Percentiles rank a stretch among this genome's conserved stretches.
Conservation (phyloP, 768 basidiomycete species). For the Hygrophorus russula region DNA sequence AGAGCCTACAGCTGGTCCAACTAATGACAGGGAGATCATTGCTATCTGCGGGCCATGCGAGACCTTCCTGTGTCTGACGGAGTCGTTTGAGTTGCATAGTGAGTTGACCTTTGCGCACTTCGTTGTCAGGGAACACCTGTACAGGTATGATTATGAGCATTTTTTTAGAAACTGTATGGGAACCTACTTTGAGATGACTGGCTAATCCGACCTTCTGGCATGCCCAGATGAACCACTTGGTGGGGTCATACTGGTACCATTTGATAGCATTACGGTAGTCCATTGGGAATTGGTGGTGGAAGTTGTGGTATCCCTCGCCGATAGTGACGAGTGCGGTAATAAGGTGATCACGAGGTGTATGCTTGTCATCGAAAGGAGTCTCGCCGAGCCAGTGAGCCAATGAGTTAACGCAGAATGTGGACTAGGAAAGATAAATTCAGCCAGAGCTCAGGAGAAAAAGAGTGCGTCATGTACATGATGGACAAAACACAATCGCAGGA, state of each 20-base stretch:
- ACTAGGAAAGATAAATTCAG: slow-evolving; percentile 70
- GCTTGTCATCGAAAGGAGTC: slow-evolving; percentile 71
- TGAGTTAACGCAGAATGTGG: slow-evolving; percentile 95
- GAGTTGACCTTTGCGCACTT: slow-evolving; percentile 77
- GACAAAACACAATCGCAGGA: slow-evolving; percentile 53
- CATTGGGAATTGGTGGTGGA: slow-evolving; percentile 96
- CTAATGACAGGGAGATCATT: slow-evolving; percentile 70
- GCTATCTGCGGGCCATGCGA: slow-evolving; percentile 71
- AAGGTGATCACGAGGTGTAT: slow-evolving; percentile 80
- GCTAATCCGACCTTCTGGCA: slow-evolving; percentile 54
- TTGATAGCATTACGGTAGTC: slow-evolving; percentile 95
- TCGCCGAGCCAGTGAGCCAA: slow-evolving; percentile 95
- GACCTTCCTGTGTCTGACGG: slow-evolving; percentile 60
- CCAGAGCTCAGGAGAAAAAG: slow-evolving; percentile 21
- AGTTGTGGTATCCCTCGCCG: slow-evolving; percentile 97
- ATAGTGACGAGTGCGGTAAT: slow-evolving; percentile 85
- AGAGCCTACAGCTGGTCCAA: slow-evolving; percentile 73
- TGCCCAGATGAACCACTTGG: slow-evolving; percentile 81
- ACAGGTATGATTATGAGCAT: background rate
- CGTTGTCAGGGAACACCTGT: slow-evolving; percentile 42
- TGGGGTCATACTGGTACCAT: slow-evolving; percentile 90
- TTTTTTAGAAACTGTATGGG: background rate
- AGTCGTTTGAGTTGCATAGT: slow-evolving; percentile 92
- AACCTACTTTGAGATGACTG: slow-evolving; percentile 49
- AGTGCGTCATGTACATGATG: slow-evolving; percentile 41